These are phyloP conservation scores for Psilocybe tampanensis DNA, from an alignment of 768 basidiomycete species.

Conservation along the genomic window DNA sequence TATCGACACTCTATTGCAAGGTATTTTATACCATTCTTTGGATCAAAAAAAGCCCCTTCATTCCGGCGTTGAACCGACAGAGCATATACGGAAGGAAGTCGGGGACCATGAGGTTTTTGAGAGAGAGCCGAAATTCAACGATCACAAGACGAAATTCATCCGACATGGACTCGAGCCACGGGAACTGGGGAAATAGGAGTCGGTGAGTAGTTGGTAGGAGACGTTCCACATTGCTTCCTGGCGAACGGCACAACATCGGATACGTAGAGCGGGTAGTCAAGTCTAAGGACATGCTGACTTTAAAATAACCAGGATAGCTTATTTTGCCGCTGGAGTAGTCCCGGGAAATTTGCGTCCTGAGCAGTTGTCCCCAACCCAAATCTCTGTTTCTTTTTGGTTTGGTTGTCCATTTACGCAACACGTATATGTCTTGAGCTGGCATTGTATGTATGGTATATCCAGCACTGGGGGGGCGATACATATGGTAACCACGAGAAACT, in stretches of 20 bases:
- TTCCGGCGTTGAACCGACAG: conserved; percentile 40
- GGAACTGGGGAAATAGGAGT: not conserved
- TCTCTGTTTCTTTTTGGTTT: not conserved
- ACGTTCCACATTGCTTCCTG: not conserved
- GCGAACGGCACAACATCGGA: conserved; percentile 22
- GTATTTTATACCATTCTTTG: conserved; percentile 23
- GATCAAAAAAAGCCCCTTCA: conserved; percentile 21
- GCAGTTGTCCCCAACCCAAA: not conserved
- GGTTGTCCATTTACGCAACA: too few relatives aligned
- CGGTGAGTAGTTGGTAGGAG: not conserved
- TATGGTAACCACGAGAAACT: too few relatives aligned
- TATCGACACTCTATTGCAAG: not conserved
- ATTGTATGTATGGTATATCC: too few relatives aligned
- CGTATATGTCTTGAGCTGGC: too few relatives aligned
- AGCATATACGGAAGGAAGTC: conserved; percentile 28
- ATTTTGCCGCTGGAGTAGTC: conserved; percentile 8
- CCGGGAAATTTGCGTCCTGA: conserved; percentile 13
- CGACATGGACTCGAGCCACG: conserved; percentile 11
- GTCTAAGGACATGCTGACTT: not conserved
- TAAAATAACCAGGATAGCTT: not conserved
- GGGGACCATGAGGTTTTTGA: conserved; percentile 16
- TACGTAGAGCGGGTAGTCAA: conserved; percentile 1
- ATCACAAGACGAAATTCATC: conserved; percentile 35
- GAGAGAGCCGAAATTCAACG: conserved; percentile 9
- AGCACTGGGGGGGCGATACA: too few relatives aligned